Percentiles rank a stretch among this genome's conserved stretches.
Conservation (phyloP, 768 basidiomycete genomes). For the Boletus coccyginus region DNA sequence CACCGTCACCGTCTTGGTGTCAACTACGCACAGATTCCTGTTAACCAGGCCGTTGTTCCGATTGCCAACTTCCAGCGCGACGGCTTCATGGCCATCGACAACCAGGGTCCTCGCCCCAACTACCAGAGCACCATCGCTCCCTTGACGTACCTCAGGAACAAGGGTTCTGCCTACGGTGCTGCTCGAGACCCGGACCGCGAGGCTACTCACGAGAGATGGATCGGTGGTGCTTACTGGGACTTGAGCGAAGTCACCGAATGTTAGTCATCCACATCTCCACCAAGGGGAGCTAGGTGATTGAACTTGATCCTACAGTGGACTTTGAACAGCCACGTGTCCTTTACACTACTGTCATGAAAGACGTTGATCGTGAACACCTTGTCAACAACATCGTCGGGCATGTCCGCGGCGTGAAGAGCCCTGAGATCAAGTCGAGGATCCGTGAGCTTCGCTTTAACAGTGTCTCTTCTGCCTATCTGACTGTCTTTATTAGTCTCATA, state of each 20-base stretch:
- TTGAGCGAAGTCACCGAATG: conserved; percentile 77
- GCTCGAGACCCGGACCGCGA: conserved; percentile 38
- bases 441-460: conserved; percentile 42
- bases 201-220: conserved; percentile 68
- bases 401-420: conserved; percentile 58
- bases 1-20: conserved; percentile 79
- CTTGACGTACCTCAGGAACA: conserved; percentile 55
- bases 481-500: conserved; percentile 52
- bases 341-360: conserved; percentile 66
- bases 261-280: conserved; percentile 37
- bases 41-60: conserved; percentile 74
- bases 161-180: conserved; percentile 43
- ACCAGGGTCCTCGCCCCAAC: conserved; percentile 84
- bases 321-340: conserved; percentile 80
- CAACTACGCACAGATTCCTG: conserved; percentile 85
- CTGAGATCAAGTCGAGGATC: conserved; percentile 58
- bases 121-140: conserved; percentile 80
- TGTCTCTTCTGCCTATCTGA: neutral
- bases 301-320: conserved; percentile 50
- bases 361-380: conserved; percentile 56
- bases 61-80: conserved; percentile 93
- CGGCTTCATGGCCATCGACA: conserved; percentile 63
- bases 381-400: conserved; percentile 67
- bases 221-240: conserved; percentile 66
- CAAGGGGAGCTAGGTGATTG: neutral